phyloP scores from a whole-genome alignment of 148 eudicot genomes.

The Limonium bicolor region DNA sequence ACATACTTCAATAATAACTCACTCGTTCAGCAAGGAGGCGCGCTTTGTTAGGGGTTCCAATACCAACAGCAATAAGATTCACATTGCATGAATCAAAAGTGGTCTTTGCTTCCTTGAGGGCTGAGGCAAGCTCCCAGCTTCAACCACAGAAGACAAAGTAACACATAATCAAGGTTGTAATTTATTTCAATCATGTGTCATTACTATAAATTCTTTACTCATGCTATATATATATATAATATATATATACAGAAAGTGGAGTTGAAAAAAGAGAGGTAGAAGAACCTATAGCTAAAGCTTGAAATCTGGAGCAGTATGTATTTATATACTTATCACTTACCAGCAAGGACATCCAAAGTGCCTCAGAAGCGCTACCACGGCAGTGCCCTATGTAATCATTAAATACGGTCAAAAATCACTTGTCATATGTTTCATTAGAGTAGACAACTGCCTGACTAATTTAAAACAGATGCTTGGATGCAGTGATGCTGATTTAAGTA shows the following conservation, averaged over 20 bases:
- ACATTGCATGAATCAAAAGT: constrained; percentile 76
- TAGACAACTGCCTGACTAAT: too few species aligned
- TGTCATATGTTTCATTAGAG: too few species aligned
- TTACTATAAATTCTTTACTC: too few species aligned
- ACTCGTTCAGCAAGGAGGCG: constrained; percentile 76
- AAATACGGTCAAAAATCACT: too few species aligned
- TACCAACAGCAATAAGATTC: constrained; percentile 91
- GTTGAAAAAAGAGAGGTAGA: not conserved
- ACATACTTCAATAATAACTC: too few species aligned
- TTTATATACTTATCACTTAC: too few species aligned
- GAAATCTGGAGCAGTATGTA: too few species aligned
- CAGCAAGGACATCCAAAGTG: constrained; percentile 94
- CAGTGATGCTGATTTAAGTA: too few species aligned
- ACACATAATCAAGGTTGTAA: not conserved
- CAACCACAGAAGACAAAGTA: constrained; percentile 3
- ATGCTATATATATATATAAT: too few species aligned
- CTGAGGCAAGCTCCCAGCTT: constrained; percentile 88
- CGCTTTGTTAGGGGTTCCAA: constrained; percentile 77
- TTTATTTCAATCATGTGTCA: too few species aligned
- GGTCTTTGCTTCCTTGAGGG: constrained; percentile 42
- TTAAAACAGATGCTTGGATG: too few species aligned
- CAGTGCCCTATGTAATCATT: constrained; percentile 81
- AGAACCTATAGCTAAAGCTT: too few species aligned
- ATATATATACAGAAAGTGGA: not conserved
- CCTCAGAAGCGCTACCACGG: constrained; percentile 82